Base-by-base conservation (phyloP, 2,329 filamentous ascomycete species). In the Sclerotinia glacialis region DNA sequence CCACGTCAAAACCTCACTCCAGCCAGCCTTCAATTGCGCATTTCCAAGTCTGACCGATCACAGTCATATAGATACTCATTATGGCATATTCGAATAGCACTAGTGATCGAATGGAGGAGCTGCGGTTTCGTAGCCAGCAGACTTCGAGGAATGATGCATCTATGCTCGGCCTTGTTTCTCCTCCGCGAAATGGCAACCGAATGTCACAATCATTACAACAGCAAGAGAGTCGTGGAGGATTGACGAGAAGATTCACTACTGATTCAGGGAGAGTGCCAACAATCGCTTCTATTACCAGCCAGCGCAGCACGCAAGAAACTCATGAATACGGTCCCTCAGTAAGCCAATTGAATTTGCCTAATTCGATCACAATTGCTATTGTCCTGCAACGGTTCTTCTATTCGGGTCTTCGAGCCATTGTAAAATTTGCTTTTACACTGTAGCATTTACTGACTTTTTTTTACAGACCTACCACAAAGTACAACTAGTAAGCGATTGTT, bases 241-340 rank as follows among this genome's bases (percentile, higher is more conserved):
- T 98, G 77, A 92, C 93, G 79, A 89, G 94, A 76, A 90, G 94
- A 76, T 98, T 98, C 80, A 98, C 94, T 70, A 95, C 93, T 67
- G 96, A 97, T 80, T 88, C 91, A 80, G 84, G 92, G 79, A 85
- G 93, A 84, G 82, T 94, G 79, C 89, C 90, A 78, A 92, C 90
- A 77, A 81, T 91, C 79, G 86, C 84, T 67, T 72, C 75, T 58
- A 71, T 76, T 53, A 67, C 72, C n/a, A 73, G 42, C 42, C 75
- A 75, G 69, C 71, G 75, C 49, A 67, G 67, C 42, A 58, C 67
- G 56, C 73, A 71, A 64, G 74, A 76, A 50, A 67, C 68, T 40
- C 71, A 73, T 66, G 74, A 76, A 52, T 76, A 74, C 69, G 74
- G 73, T 26, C 72, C 74, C 40, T 76, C 74, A 71, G 76, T 77